Percentiles rank a stretch among this genome's conserved stretches.
phyloP scores from a whole-genome alignment of 208 protist genomes.

The Leishmania mexicana region DNA sequence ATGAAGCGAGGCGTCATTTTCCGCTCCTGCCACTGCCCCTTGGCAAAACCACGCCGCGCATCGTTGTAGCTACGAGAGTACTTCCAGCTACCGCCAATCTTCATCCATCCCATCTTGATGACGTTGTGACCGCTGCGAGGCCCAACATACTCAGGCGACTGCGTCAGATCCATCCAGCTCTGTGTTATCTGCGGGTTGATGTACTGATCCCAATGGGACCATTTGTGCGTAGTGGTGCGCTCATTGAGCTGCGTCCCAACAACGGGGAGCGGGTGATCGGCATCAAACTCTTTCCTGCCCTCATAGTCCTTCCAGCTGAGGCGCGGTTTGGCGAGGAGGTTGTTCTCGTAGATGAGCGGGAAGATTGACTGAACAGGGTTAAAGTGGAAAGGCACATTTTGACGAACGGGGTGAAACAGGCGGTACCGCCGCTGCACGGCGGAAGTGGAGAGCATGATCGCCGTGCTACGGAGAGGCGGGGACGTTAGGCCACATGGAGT shows the following conservation, averaged over 20 bases:
- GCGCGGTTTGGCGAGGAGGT: conserved; percentile 79
- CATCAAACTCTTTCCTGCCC: conserved; percentile 79
- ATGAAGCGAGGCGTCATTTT: conserved; percentile 93
- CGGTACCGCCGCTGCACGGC: conserved; percentile 43
- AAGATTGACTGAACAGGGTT: conserved; percentile 82
- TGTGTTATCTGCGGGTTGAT: conserved; percentile 85
- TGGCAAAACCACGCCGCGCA: conserved; percentile 68
- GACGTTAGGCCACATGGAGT: background rate
- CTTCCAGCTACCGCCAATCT: conserved; percentile 90
- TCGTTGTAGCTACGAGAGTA: conserved; percentile 87
- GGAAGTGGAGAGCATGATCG: conserved; percentile 24
- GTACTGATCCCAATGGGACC: conserved; percentile 88
- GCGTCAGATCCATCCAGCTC: conserved; percentile 65
- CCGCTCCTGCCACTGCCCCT: conserved; percentile 89
- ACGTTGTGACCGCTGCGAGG: conserved; percentile 84
- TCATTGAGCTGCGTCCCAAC: conserved; percentile 79
- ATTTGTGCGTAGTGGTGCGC: conserved; percentile 79
- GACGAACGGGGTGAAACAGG: conserved; percentile 73
- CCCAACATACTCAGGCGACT: conserved; percentile 86
- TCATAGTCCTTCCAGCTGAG: conserved; percentile 86
- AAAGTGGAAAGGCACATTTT: conserved; percentile 78
- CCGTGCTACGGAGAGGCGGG: background rate
- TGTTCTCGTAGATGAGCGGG: conserved; percentile 90
- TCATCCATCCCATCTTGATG: conserved; percentile 92
- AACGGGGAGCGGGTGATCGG: conserved; percentile 84